Evolutionary conservation across 202 grass and related monocot species (phyloP).

Genomic region (Bolboschoenoplectus hybrid): DNA sequence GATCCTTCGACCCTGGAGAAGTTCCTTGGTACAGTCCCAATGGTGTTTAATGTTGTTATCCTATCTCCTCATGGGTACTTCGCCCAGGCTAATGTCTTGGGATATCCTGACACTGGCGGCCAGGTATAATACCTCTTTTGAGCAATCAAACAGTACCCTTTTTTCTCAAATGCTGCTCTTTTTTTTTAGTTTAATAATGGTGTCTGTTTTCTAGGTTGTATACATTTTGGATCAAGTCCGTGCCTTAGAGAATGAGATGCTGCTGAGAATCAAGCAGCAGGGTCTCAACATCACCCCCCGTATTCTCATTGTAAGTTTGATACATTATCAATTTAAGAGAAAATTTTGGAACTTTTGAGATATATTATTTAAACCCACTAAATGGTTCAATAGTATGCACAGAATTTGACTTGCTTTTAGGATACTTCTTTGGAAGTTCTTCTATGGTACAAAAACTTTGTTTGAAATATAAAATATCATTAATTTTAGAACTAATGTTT

Average conservation of each 20-base stretch:
- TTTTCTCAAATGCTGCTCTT: background rate
- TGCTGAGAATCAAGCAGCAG: slow-evolving; percentile 93
- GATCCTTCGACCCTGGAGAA: slow-evolving; percentile 91
- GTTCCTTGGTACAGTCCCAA: slow-evolving; percentile 93
- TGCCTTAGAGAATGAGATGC: slow-evolving; percentile 95
- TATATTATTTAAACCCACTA: slow-evolving; percentile 7
- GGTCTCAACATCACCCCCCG: slow-evolving; percentile 90
- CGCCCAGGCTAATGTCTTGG: slow-evolving; percentile 96
- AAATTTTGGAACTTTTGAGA: background rate
- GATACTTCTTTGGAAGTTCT: background rate
- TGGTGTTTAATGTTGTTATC: slow-evolving; percentile 97
- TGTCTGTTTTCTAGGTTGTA: slow-evolving; percentile 64
- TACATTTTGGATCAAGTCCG: slow-evolving; percentile 99
- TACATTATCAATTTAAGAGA: background rate
- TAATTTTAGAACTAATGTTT: background rate
- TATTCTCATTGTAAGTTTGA: slow-evolving; percentile 92
- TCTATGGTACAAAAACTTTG: background rate
- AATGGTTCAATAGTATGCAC: background rate
- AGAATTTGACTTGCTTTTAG: background rate
- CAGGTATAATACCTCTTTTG: slow-evolving; percentile 52
- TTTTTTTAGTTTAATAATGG: slow-evolving; percentile 15
- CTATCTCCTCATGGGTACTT: slow-evolving; percentile 96
- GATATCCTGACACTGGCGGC: slow-evolving; percentile 97
- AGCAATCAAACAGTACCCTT: background rate
- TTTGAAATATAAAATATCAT: background rate